Conservation (phyloP, 805 yeast genomes). For the Priceomyces melissophilus region DNA sequence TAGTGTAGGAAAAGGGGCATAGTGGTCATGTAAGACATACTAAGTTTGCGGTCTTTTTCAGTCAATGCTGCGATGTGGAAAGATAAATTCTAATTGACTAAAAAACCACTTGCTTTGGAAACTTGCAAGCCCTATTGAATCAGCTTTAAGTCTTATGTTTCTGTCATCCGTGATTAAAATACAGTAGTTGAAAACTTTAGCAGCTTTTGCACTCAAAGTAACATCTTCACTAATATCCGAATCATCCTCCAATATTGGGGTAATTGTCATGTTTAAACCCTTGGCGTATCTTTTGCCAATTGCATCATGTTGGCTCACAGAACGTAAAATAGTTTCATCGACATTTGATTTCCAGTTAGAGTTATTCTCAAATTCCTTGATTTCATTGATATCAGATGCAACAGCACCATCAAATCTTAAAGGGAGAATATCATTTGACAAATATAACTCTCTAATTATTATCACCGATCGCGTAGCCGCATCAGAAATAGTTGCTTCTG, state of each 20-base stretch:
- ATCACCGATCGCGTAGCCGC: constrained; percentile 80
- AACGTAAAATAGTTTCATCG: constrained; percentile 63
- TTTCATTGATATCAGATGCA: constrained; percentile 67
- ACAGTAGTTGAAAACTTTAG: constrained; percentile 51
- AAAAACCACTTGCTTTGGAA: constrained; percentile 63
- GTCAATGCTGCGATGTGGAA: constrained; percentile 53
- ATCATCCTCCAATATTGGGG: constrained; percentile 4
- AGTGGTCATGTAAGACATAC: not conserved
- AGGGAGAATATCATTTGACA: constrained; percentile 54
- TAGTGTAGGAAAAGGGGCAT: not conserved
- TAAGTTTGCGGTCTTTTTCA: constrained; percentile 13
- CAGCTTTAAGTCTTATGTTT: constrained; percentile 66
- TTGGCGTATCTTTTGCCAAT: constrained; percentile 37
- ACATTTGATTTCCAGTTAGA: constrained; percentile 69
- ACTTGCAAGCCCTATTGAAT: constrained; percentile 51
- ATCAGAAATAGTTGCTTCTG: constrained; percentile 71
- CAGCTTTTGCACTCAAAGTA: constrained; percentile 31
- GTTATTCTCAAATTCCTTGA: constrained; percentile 69
- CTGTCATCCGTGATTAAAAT: constrained; percentile 71
- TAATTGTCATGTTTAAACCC: constrained; percentile 30
- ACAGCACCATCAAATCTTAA: constrained; percentile 66
- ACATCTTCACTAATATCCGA: constrained; percentile 5
- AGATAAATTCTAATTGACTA: constrained; percentile 44
- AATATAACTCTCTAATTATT: constrained; percentile 62
- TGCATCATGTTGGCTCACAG: constrained; percentile 41